Base-by-base conservation (phyloP, 1,139 yeast species). In the Suzukiozyma palmioleophila region DNA sequence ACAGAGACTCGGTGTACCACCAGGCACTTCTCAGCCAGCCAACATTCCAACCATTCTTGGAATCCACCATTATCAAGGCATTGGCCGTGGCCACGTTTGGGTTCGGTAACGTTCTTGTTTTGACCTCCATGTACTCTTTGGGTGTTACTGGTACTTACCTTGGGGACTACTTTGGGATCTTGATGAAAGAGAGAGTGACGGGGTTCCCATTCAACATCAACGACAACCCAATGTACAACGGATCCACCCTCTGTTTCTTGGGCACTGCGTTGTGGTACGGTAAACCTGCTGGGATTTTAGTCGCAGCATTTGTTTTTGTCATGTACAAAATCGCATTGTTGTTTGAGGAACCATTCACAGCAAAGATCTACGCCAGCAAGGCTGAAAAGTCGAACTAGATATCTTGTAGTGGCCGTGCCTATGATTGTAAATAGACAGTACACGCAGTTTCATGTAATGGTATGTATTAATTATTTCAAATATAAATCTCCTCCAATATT, bases 311-410 rank as follows among this genome's bases (percentile, higher is more conserved):
- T 47, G 98, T 92, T 8, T 80, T 77, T 56, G 60, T 81, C 40
- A 85, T 90, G 90, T 92, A 92, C 67, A 67, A 73, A 45, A 68
- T 92, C 51, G 98, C 97, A 1, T 74, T 88, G 56, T 62, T 75
- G 44, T 88, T 90, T 53, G 98, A 92, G 64, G 98, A 92, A 66
- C 98, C 98, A 14, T 92, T 89, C 69, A 92, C 98, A 13, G 96
- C 87, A 16, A 77, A 75, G 58, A 92, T 92, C 48, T 90, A 90
- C 56, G 82, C 88, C n/a, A 42, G 38, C 28, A 43, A 48, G 31
- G 45, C 35, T 18, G 26, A 33, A 25, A 33, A 33, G 11, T 26
- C 36, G 3, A 26, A 11, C 24, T 33, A 33, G 24, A 7, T 18
- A 7, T n/a, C n/a, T 7, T 18, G 22, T 7, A 7, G 7, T 18